Evolutionary conservation across 371 early-diverging fungal species (phyloP).

Genomic region (Apophysomyces sp.): DNA sequence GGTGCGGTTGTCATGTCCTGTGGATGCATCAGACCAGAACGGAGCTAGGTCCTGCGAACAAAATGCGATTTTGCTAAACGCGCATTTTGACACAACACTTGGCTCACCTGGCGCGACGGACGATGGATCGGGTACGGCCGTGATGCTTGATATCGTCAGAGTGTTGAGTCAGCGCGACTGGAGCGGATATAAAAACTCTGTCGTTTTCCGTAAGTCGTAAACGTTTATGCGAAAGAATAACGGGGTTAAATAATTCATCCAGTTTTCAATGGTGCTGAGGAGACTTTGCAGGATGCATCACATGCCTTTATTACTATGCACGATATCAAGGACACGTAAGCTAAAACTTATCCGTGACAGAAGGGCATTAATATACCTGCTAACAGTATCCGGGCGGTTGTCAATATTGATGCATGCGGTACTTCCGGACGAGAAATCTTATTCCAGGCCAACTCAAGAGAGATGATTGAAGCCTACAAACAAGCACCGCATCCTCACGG

Average conservation of each 20-base stretch:
- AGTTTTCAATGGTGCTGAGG: constrained; percentile 84
- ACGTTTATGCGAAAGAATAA: not conserved
- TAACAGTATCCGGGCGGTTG: constrained; percentile 58
- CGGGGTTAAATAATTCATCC: constrained; percentile 1
- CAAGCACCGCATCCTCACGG: constrained; percentile 74
- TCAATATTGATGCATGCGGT: constrained; percentile 79
- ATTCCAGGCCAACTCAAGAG: constrained; percentile 74
- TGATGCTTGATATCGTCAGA: constrained; percentile 75
- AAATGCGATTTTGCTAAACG: constrained; percentile 68
- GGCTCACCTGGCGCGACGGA: constrained; percentile 66
- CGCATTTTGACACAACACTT: constrained; percentile 72
- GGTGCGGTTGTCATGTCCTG: constrained; percentile 70
- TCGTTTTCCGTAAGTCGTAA: constrained; percentile 57
- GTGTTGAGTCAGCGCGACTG: constrained; percentile 55
- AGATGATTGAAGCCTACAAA: constrained; percentile 71
- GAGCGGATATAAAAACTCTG: constrained; percentile 50
- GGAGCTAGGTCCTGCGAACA: constrained; percentile 47
- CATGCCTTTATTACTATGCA: constrained; percentile 74
- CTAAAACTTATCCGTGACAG: not conserved
- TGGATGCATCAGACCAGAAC: constrained; percentile 18
- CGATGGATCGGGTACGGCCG: constrained; percentile 68
- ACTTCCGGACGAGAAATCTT: constrained; percentile 70
- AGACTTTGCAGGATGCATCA: constrained; percentile 75
- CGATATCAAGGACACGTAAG: constrained; percentile 55
- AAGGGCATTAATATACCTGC: not conserved